Evolutionary conservation across 805 yeast species (phyloP).

Genomic region (Lipomyces chichibuensis): DNA sequence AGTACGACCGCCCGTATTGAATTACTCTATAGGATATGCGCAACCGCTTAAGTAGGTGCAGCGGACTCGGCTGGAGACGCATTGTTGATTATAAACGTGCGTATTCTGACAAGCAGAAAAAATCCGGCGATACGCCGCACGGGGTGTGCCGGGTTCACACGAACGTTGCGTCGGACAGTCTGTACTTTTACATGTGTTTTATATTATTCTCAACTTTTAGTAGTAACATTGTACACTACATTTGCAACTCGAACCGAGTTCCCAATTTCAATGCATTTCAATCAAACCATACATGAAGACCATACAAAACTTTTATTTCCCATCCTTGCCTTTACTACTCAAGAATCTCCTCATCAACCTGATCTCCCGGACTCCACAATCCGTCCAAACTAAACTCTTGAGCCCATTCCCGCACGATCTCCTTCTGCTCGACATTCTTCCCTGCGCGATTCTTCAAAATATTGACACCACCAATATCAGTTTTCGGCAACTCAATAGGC

Average conservation of each 20-base stretch:
- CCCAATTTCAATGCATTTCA: background rate
- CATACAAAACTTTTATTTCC: background rate
- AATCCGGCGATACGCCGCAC: background rate
- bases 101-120: background rate
- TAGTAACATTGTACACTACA: background rate
- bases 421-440: conserved; percentile 61
- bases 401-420: conserved; percentile 88
- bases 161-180: background rate
- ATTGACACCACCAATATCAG: conserved; percentile 46
- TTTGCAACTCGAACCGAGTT: background rate
- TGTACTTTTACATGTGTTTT: no score
- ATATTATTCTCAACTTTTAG: background rate
- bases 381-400: conserved; percentile 89
- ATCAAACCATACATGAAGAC: background rate
- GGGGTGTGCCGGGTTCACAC: background rate
- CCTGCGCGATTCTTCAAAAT: conserved; percentile 50
- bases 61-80: background rate
- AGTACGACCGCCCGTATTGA: background rate
- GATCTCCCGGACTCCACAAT: conserved; percentile 26
- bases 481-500: conserved; percentile 35
- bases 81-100: background rate
- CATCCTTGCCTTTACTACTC: background rate
- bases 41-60: background rate
- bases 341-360: conserved; percentile 13
- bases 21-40: background rate